Conservation (phyloP, 2,329 filamentous ascomycete species). For the Paracoccidioides brasiliensis region DNA sequence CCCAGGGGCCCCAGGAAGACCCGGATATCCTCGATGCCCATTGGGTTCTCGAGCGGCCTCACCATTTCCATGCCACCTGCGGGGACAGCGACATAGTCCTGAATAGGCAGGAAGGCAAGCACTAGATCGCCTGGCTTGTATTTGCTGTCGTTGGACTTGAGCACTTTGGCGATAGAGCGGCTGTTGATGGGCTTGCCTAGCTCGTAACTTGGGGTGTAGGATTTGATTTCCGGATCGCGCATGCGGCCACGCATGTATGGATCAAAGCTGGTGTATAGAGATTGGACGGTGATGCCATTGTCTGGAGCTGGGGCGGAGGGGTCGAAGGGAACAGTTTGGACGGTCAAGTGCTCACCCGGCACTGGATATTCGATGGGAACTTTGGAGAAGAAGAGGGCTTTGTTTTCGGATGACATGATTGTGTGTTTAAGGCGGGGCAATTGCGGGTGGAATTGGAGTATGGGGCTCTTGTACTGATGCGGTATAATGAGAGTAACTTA, state of each 20-base stretch:
- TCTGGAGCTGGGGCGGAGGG: conserved; percentile 40
- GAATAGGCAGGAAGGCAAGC: conserved; percentile 43
- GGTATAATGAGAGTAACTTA: background rate
- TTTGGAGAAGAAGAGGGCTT: conserved; percentile 60
- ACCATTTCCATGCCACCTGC: conserved; percentile 29
- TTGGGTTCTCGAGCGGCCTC: conserved; percentile 47
- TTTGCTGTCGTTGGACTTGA: conserved; percentile 52
- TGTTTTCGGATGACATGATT: conserved; percentile 42
- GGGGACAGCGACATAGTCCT: conserved; percentile 54
- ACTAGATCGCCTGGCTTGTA: conserved; percentile 58
- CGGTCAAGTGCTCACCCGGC: conserved; percentile 53
- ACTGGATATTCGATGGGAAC: conserved; percentile 54
- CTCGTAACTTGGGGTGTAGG: conserved; percentile 52
- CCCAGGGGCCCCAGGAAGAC: conserved; percentile 64
- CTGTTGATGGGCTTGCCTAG: conserved; percentile 53
- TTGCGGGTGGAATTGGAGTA: background rate
- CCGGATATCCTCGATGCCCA: conserved; percentile 34
- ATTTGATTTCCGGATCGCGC: conserved; percentile 51
- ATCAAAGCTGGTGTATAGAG: conserved; percentile 65
- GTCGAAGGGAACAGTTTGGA: conserved; percentile 58
- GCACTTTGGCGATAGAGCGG: conserved; percentile 50
- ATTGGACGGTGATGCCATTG: conserved; percentile 56
- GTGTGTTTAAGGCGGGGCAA: background rate
- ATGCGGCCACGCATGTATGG: conserved; percentile 75
- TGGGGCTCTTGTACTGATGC: no score